These are phyloP conservation scores for Dictyostelium brefeldianum DNA, from an alignment of 78 protist genomes.

Conservation along the genomic window DNA sequence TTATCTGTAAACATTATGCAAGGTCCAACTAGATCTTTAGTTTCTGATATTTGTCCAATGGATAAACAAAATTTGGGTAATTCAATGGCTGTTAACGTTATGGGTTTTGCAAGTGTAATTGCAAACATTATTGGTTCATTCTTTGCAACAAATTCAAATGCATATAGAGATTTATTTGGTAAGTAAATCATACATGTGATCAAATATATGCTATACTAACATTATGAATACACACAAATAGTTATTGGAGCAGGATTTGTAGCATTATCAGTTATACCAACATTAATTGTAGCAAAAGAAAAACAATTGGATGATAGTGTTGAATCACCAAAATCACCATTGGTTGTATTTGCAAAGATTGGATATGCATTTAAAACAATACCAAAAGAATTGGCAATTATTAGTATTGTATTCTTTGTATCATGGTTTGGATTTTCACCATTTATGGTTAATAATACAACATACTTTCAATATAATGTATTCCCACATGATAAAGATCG, in stretches of 20 bases:
- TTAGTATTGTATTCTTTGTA: constrained; percentile 62
- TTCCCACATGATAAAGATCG: neutral
- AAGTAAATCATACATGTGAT: too few species aligned
- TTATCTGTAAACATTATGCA: constrained; percentile 76
- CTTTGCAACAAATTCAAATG: neutral
- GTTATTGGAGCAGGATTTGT: constrained; percentile 52
- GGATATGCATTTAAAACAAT: constrained; percentile 41
- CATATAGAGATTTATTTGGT: constrained; percentile 52
- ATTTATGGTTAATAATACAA: constrained; percentile 58
- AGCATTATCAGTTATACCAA: constrained; percentile 54
- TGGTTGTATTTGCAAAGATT: constrained; percentile 28
- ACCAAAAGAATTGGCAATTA: constrained; percentile 36
- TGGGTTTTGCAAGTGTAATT: constrained; percentile 66
- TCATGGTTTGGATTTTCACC: constrained; percentile 80
- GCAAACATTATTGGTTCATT: constrained; percentile 70
- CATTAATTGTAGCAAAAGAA: constrained; percentile 66
- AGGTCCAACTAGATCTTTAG: constrained; percentile 85
- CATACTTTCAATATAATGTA: constrained; percentile 53
- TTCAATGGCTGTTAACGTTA: constrained; percentile 53
- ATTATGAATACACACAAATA: too few species aligned
- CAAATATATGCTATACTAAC: too few species aligned
- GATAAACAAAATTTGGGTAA: constrained; percentile 84
- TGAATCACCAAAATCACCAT: constrained; percentile 29
- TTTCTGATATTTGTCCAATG: constrained; percentile 70
- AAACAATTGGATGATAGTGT: neutral